Conservation (phyloP, 495 filamentous ascomycete genomes). For the Aspergillus avenaceus region DNA sequence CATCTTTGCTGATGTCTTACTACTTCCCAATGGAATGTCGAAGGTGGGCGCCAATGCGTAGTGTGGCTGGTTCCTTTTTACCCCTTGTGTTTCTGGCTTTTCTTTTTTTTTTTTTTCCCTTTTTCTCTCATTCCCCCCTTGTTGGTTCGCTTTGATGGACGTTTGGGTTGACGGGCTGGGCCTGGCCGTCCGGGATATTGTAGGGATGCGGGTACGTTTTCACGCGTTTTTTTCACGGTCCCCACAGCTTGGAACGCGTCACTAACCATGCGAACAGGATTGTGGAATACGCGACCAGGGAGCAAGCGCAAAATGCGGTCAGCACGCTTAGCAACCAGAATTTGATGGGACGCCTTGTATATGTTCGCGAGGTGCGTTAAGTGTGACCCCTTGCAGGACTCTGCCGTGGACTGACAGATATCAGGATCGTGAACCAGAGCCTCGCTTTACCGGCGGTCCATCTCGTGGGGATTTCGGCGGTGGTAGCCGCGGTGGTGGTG, state of each 20-base stretch:
- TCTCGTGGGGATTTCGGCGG: conserved; percentile 65
- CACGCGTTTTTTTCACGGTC: background rate
- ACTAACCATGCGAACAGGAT: conserved; percentile 59
- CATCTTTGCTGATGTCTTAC: conserved; percentile 98
- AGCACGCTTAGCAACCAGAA: conserved; percentile 98
- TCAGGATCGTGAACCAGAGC: conserved; percentile 92
- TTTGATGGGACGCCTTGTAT: conserved; percentile 95
- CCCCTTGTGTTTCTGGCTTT: conserved; percentile 23
- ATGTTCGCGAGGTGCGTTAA: conserved; percentile 85
- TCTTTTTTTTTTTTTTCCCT: conserved; percentile 59
- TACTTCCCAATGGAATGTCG: conserved; percentile 99
- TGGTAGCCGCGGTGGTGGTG: conserved; percentile 36
- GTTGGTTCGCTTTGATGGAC: conserved; percentile 63
- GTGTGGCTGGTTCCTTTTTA: conserved; percentile 67
- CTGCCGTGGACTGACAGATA: background rate
- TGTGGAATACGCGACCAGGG: conserved; percentile 99
- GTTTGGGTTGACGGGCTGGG: conserved; percentile 99
- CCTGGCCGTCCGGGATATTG: conserved; percentile 78
- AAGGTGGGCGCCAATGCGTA: conserved; percentile 98
- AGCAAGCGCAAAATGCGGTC: conserved; percentile 97
- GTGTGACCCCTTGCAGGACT: background rate
- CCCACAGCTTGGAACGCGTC: conserved; percentile 8
- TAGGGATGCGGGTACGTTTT: conserved; percentile 98
- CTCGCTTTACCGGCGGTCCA: conserved; percentile 79
- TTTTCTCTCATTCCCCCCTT: conserved; percentile 19